Base-by-base conservation (phyloP, 2,329 filamentous ascomycete species). In the Biscogniauxia mediterranea region DNA sequence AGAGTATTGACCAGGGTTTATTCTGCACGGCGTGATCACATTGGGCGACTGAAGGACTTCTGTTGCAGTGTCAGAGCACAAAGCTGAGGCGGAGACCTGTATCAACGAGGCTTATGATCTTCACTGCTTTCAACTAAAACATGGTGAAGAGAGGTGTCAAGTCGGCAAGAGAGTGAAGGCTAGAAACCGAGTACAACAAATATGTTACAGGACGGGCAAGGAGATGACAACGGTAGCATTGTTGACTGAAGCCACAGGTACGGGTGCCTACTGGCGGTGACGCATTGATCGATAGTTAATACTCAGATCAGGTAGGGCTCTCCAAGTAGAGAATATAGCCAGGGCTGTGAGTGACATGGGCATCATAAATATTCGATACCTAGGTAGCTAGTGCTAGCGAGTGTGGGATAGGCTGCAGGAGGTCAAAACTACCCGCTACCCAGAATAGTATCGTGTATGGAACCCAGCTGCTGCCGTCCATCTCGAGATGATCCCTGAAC, bases 181-280 rank as follows among this genome's bases (percentile, higher is more conserved):
- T 59, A 32, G 53, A 28, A 54, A 42, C 20, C 46, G 52, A 59
- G 56, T 25, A 57, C 60, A 26, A 57, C 52, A 50, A 55, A 52
- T 25, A 55, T 42, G 19, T 46, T 59, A 58, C 52, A 59, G 59
- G 54, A 54, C 60, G 50, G 53, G 56, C 52, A 58, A 63, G 53
- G 61, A 62, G 60, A 63, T 60, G 62, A 67, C 50, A 23, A 23
- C 19, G 60, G 55, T 57, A 61, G 57, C 59, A 63, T 59, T 60
- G 59, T 63, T 53, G 61, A 55, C 55, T 61, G 57, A 65, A 65
- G 65, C 61, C 65, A 65, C 63, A 52, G 50, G 19, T 52, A 52
- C 50, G 20, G 56, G 23, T 64, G 63, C 56, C 61, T 62, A 60
- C 58, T 28, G 60, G 55, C 21, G 38, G 54, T 56, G 60, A 66